Base-by-base conservation (phyloP, 129 eudicot species). In the Heracleum sosnowskyi region DNA sequence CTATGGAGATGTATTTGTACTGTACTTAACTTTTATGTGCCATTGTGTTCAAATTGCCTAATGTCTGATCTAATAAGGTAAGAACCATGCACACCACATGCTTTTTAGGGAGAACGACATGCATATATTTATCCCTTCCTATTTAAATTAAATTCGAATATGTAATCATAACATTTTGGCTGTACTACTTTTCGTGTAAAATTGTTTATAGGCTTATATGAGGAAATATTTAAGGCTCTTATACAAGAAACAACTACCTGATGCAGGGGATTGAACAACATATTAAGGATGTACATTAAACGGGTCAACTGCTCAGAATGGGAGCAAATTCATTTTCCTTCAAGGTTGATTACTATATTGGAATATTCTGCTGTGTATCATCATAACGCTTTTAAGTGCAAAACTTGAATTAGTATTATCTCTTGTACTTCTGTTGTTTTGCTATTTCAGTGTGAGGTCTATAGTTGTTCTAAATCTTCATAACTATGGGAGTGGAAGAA, bases 401-500 rank as follows among this genome's bases (percentile, higher is more conserved):
- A 57, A 57, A 57, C 15, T 57, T n/a, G 1, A 57, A 57, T n/a
- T 29, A 12, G 8, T 60, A 7, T 57, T 2, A n/a, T 20, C 26
- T 10, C 18, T 31, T 31, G 11, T 16, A 15, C 7, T 28, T 0
- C 15, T 33, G 4, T 81, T 75, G n/a, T 64, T 46, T 82, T 66
- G 75, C 29, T 79, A 35, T 74, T 82, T 24, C 85, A 94, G 98
- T 87, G 97, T 94, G 79, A 90, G 98, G 90, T 90, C 97, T 45
- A 84, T 94, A 60, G 98, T 94, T 37, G 92, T 85, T 76, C 83
- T 94, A 75, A 94, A 94, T 90, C 98, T 94, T 87, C 96, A 88
- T 62, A 94, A 88, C 85, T 91, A 94, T 86, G 98, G 92, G 77
- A 91, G 98, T 87, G 98, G 98, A 83, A 85, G 98, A 82, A 87